Evolutionary conservation across 345 rosid species (phyloP), one percentile per base, ranked within the genome.

Genomic region (Eucalyptus pumila): DNA sequence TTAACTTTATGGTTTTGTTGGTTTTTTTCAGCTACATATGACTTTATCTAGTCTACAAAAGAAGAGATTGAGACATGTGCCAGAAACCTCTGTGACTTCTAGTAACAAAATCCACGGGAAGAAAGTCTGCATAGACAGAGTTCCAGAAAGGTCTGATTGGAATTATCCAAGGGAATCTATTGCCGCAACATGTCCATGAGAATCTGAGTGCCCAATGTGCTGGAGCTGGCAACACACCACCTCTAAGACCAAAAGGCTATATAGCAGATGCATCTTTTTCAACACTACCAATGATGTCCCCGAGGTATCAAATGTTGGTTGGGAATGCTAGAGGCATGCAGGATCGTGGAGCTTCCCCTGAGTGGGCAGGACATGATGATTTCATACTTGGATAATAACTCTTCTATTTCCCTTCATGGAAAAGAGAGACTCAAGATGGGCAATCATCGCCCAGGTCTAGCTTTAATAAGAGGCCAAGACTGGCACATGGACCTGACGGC

Each of bases 351-450:
- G 94, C 95, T 86, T 93, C 93, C 48, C 94, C 96, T 87, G 92
- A n/a, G 92, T 69, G 97, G 94, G 89, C 96, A 94, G 91, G 99
- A 96, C 85, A 94, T 93, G 92, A 93, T 94, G 91, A 89, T 94
- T 87, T 62, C 98, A 37, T 95, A 94, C 92, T 80, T 92, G 48
- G 96, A 95, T 90, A 91, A 87, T 92, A 88, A 93, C 92, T 86
- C 95, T 42, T 89, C 91, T 90, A 37, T 95, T 90, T 91, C 95
- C 58, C 90, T 94, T 90, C 94, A 91, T 87, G 95, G 95, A 65
- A 98, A 94, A 95, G 97, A 88, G 99, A 96, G 88, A 95, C 88
- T 91, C 97, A 93, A 90, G 99, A 96, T 87, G 95, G 94, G 44
- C 95, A 92, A 91, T 72, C 93, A 90, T 94, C 96, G 52, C 95